Percentiles rank a stretch among this genome's conserved stretches.
phyloP scores from a whole-genome alignment of 257 asterid genomes.

The Apocynum venetum region DNA sequence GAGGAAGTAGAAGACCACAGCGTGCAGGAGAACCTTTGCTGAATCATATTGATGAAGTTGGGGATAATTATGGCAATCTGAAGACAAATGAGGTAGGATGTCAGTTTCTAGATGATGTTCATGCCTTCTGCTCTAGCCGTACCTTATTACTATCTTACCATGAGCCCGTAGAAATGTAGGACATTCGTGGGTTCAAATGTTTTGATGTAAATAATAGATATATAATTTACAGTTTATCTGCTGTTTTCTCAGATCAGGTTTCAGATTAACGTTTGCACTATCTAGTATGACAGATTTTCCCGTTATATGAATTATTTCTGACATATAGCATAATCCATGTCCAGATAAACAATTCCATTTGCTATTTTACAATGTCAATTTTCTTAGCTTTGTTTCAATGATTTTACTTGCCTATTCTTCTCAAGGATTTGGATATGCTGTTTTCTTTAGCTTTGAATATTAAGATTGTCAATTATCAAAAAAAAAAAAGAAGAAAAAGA shows the following conservation, averaged over 20 bases:
- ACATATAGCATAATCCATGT: background rate
- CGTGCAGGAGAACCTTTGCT: conserved; percentile 22
- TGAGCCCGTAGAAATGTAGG: too few species aligned
- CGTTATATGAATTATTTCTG: background rate
- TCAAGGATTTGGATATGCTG: conserved; percentile 24
- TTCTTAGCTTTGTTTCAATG: background rate
- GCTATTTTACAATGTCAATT: background rate
- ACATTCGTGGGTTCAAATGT: too few species aligned
- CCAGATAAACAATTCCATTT: background rate
- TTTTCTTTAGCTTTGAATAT: conserved; percentile 32
- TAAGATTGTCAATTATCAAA: background rate
- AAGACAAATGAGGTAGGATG: background rate
- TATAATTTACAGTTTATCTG: too few species aligned
- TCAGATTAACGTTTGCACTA: background rate
- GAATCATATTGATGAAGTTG: conserved; percentile 6
- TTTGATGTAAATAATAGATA: too few species aligned
- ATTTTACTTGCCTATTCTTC: background rate
- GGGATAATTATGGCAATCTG: conserved; percentile 2
- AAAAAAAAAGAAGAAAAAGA: background rate
- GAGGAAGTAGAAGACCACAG: conserved; percentile 20
- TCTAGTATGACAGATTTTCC: background rate
- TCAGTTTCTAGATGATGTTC: too few species aligned
- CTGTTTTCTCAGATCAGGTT: too few species aligned
- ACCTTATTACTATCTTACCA: too few species aligned
- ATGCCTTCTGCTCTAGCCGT: too few species aligned